Conservation (phyloP, 352 stramenopile genomes). For the Globisporangium carolinianum region DNA sequence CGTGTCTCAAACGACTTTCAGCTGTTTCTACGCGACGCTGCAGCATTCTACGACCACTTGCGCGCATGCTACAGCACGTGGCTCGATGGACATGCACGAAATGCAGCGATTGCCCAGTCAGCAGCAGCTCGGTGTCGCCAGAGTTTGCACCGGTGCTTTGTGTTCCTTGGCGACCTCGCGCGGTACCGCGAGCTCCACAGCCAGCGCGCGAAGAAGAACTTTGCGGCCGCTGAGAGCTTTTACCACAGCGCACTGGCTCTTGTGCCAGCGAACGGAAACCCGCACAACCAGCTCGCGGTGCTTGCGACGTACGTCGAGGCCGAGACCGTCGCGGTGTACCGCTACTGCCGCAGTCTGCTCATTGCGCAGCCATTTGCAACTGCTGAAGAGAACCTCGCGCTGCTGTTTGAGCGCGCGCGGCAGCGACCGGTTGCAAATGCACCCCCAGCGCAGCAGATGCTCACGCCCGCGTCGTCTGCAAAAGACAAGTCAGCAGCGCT, state of each 20-base stretch:
- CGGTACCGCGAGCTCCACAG: conserved; percentile 80
- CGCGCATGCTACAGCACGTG: conserved; percentile 40
- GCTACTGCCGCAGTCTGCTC: conserved; percentile 85
- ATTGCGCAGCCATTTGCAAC: conserved; percentile 83
- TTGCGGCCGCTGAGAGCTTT: conserved; percentile 50
- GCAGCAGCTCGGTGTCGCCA: conserved; percentile 28
- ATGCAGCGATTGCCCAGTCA: neutral
- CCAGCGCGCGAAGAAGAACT: conserved; percentile 84
- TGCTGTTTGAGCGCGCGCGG: conserved; percentile 86
- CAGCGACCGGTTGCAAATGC: conserved; percentile 52
- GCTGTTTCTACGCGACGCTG: conserved; percentile 50
- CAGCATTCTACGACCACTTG: conserved; percentile 72
- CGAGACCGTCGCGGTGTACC: conserved; percentile 87
- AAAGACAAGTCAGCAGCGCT: conserved; percentile 82
- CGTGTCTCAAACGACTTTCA: conserved; percentile 71
- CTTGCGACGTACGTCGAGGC: conserved; percentile 83
- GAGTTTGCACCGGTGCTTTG: conserved; percentile 75
- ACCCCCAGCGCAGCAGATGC: conserved; percentile 6
- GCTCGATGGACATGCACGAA: conserved; percentile 15
- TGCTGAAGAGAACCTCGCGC: conserved; percentile 81
- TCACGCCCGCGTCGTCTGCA: conserved; percentile 33
- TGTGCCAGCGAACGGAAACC: conserved; percentile 75
- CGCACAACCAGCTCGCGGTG: conserved; percentile 82
- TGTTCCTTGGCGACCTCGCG: conserved; percentile 77
- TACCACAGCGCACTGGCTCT: conserved; percentile 68